Conservation (phyloP, 108 stramenopile species). For the Nitzschia sp. region DNA sequence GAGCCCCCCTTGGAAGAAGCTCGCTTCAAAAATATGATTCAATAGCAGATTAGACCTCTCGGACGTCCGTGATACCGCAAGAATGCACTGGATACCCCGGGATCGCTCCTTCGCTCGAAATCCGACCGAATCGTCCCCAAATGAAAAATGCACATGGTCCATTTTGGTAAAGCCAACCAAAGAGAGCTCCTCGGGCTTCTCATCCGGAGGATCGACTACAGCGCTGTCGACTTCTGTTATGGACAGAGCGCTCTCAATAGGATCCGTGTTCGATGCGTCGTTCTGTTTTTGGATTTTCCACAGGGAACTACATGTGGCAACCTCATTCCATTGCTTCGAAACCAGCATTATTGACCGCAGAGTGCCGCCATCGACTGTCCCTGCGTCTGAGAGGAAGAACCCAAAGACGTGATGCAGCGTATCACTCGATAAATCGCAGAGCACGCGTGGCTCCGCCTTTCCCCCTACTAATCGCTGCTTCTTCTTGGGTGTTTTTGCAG, state of each 20-base stretch:
- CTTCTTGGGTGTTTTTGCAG: no score
- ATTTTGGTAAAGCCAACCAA: slow-evolving; percentile 28
- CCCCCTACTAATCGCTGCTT: no score
- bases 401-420: slow-evolving; percentile 24
- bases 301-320: slow-evolving; percentile 18
- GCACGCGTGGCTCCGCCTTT: no score
- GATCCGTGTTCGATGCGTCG: no score
- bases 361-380: slow-evolving; percentile 27
- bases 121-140: neutral
- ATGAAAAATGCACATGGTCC: neutral
- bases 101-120: slow-evolving; percentile 1
- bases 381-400: slow-evolving; percentile 25
- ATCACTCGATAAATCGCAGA: slow-evolving; percentile 20
- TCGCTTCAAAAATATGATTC: slow-evolving; percentile 6
- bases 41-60: neutral
- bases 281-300: no score
- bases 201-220: neutral
- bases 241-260: neutral
- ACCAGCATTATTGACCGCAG: slow-evolving; percentile 21
- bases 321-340: slow-evolving; percentile 24
- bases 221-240: neutral
- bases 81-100: neutral
- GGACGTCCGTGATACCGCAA: neutral
- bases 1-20: slow-evolving; percentile 1
- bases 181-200: neutral